Conservation (phyloP, 768 basidiomycete genomes). For the Mycena indigotica region DNA sequence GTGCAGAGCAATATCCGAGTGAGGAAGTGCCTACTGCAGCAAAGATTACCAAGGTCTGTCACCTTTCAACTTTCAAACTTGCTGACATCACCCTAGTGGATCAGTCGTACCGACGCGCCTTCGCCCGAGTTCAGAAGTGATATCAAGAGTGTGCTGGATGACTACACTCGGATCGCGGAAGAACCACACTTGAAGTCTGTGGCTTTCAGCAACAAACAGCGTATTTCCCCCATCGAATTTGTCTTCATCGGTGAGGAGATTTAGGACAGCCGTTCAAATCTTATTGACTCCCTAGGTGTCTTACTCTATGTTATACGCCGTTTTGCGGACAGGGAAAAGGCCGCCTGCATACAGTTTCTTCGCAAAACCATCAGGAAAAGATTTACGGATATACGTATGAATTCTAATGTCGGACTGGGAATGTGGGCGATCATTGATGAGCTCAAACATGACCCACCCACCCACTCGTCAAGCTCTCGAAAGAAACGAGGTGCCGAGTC, state of each 20-base stretch:
- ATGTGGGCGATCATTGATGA: constrained; percentile 60
- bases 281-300: constrained; percentile 55
- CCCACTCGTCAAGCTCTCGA: constrained; percentile 24
- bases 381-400: constrained; percentile 68
- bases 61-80: constrained; percentile 28
- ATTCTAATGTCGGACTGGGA: constrained; percentile 52
- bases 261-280: background rate
- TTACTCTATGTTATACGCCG: constrained; percentile 59
- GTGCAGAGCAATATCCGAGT: constrained; percentile 57
- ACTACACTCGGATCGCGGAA: constrained; percentile 56
- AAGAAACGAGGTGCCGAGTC: constrained; percentile 9
- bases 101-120: constrained; percentile 46
- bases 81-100: constrained; percentile 36
- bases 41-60: constrained; percentile 54
- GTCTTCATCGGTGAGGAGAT: constrained; percentile 67
- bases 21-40: constrained; percentile 51
- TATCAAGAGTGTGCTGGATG: constrained; percentile 55
- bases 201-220: constrained; percentile 58
- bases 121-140: constrained; percentile 49
- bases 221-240: constrained; percentile 76
- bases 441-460: constrained; percentile 37
- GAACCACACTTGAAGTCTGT: constrained; percentile 37
- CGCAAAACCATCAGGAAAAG: constrained; percentile 55
- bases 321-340: constrained; percentile 47
- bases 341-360: constrained; percentile 58